Evolutionary conservation across 306 rosid species (phyloP).

Genomic region (Hylodesmum podocarpum): DNA sequence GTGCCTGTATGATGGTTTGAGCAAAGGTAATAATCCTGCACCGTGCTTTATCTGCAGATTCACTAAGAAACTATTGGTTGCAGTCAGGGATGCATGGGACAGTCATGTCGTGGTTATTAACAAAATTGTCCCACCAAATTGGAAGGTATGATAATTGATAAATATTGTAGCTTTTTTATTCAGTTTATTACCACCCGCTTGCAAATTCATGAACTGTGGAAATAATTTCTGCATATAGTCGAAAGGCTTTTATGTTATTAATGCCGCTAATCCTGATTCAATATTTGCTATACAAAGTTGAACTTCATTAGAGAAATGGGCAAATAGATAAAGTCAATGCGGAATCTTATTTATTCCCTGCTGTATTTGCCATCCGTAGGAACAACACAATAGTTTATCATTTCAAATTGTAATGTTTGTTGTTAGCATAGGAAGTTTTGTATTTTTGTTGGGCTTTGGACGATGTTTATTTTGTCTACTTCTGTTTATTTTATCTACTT

Average conservation of each 20-base stretch:
- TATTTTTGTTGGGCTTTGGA: not conserved
- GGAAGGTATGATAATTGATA: constrained; percentile 64
- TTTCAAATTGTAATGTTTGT: not conserved
- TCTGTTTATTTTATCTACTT: not conserved
- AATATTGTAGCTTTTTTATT: constrained; percentile 10
- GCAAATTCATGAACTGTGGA: constrained; percentile 15
- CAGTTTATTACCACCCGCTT: not conserved
- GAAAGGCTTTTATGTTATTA: constrained; percentile 1
- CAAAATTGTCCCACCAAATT: constrained; percentile 72
- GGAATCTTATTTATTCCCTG: not conserved
- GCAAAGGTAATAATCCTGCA: constrained; percentile 17
- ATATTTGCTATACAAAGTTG: not conserved
- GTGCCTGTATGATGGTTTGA: not conserved
- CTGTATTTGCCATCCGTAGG: not conserved
- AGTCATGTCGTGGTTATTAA: constrained; percentile 61
- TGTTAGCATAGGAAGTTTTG: not conserved
- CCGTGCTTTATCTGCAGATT: constrained; percentile 54
- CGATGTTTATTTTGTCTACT: not conserved
- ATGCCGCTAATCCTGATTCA: not conserved
- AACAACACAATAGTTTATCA: constrained; percentile 6
- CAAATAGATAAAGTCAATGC: constrained; percentile 3
- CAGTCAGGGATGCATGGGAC: constrained; percentile 83
- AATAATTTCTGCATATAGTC: not conserved
- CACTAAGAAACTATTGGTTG: constrained; percentile 80
- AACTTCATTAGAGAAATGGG: not conserved